Conservation (phyloP, 257 asterid genomes). For the Catharanthus roseus region DNA sequence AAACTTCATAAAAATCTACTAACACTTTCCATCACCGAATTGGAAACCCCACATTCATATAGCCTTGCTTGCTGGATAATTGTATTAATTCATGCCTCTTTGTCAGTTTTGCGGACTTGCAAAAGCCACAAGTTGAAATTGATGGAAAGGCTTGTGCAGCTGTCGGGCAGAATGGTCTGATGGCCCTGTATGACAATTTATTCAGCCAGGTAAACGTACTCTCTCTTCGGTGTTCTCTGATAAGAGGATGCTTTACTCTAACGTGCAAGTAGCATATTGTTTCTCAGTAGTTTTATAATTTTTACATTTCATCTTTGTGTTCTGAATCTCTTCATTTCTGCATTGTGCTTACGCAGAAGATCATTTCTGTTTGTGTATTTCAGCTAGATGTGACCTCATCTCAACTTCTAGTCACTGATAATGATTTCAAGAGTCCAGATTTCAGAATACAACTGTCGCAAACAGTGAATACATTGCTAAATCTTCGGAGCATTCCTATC, state of each 20-base stretch:
- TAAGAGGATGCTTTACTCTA: neutral
- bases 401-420: slow-evolving; percentile 80
- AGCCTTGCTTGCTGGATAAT: neutral
- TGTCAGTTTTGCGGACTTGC: slow-evolving; percentile 56
- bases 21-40: neutral
- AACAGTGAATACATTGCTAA: slow-evolving; percentile 57
- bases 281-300: neutral
- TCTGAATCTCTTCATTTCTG: neutral
- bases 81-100: neutral
- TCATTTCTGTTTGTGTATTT: slow-evolving; percentile 8
- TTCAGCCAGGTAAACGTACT: slow-evolving; percentile 47
- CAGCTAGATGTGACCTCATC: slow-evolving; percentile 83
- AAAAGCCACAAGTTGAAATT: slow-evolving; percentile 60
- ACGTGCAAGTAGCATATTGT: too few species aligned
- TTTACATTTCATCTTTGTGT: neutral
- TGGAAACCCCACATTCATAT: neutral
- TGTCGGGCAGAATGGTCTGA: slow-evolving; percentile 67
- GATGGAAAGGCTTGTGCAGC: slow-evolving; percentile 80
- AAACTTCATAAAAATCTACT: neutral
- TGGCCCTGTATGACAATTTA: slow-evolving; percentile 59
- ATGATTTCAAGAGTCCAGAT: slow-evolving; percentile 63
- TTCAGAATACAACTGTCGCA: slow-evolving; percentile 64
- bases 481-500: slow-evolving; percentile 67
- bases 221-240: neutral
- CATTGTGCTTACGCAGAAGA: neutral